A percentile compares a stretch with the other conserved stretches of the same genome.
Evolutionary conservation across 306 rosid species (phyloP).

Genomic region (Betula pendula): DNA sequence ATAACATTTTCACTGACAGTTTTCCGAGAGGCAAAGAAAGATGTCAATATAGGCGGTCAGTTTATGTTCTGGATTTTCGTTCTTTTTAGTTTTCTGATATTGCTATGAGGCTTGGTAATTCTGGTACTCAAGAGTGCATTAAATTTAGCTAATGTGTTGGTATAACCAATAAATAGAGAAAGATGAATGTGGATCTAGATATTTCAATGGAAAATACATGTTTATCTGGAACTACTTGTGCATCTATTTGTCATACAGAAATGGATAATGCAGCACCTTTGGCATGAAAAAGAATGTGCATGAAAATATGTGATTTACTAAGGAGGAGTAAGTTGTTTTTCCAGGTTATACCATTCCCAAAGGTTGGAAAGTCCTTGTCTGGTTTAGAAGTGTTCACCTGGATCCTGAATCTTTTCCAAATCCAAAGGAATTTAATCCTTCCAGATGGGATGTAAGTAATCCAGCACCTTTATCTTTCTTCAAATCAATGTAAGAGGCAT

Average conservation of each 20-base stretch:
- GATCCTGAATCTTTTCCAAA: slow-evolving; percentile 78
- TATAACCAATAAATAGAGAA: background rate
- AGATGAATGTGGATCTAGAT: background rate
- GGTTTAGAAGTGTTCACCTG: slow-evolving; percentile 83
- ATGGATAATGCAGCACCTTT: background rate
- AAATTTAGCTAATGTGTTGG: background rate
- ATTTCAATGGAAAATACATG: background rate
- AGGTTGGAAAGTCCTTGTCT: slow-evolving; percentile 83
- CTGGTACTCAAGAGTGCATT: too few relatives aligned
- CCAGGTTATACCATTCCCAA: slow-evolving; percentile 79
- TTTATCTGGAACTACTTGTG: background rate
- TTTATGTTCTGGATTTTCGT: slow-evolving; percentile 8
- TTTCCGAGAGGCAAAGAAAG: slow-evolving; percentile 78
- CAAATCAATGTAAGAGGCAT: background rate
- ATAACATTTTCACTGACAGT: slow-evolving; percentile 74
- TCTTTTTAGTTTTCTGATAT: background rate
- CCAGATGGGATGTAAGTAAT: slow-evolving; percentile 77
- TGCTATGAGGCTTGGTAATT: background rate
- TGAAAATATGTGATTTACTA: background rate
- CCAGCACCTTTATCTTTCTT: background rate
- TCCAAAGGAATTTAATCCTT: slow-evolving; percentile 76
- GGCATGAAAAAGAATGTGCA: background rate
- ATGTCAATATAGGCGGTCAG: slow-evolving; percentile 66
- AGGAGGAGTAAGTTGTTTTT: slow-evolving; percentile 23
- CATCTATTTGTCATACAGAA: background rate